Percentiles rank a stretch among this genome's conserved stretches.
These are phyloP conservation scores for Nectriaceae sp. DNA, from an alignment of 2,329 filamentous ascomycete species.

Conservation along the genomic window DNA sequence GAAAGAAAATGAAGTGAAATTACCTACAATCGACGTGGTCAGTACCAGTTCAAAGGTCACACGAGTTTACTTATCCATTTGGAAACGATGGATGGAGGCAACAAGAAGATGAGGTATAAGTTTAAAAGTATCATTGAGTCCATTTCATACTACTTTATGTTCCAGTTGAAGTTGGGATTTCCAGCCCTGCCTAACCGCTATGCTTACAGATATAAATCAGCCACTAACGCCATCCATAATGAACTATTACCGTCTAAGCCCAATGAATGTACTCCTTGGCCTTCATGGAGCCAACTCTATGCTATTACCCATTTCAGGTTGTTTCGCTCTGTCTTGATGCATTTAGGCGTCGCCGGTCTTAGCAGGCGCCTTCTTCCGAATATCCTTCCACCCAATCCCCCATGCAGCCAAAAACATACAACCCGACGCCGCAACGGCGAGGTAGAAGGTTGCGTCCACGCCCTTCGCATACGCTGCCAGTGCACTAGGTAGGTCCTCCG, in stretches of 20 bases:
- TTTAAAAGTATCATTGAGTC: too few relatives aligned
- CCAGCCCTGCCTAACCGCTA: neutral
- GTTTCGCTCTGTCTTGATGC: too few relatives aligned
- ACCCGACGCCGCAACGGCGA: slow-evolving; percentile 32
- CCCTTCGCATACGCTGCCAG: slow-evolving; percentile 42
- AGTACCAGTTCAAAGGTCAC: too few relatives aligned
- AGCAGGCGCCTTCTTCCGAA: slow-evolving; percentile 37
- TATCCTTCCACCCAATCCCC: slow-evolving; percentile 49
- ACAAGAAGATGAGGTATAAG: too few relatives aligned
- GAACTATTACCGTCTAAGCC: neutral
- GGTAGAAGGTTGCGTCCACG: slow-evolving; percentile 31
- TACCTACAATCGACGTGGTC: too few relatives aligned
- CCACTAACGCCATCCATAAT: neutral
- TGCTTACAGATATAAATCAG: neutral
- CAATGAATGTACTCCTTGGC: neutral
- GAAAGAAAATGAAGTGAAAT: too few relatives aligned
- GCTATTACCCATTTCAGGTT: too few relatives aligned
- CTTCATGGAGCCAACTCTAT: too few relatives aligned
- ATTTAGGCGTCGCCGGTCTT: slow-evolving; percentile 18
- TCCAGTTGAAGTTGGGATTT: neutral
- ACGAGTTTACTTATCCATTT: too few relatives aligned
- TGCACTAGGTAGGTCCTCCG: slow-evolving; percentile 35
- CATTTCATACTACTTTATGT: too few relatives aligned
- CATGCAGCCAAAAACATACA: slow-evolving; percentile 37
- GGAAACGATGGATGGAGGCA: too few relatives aligned